Evolutionary conservation across 345 rosid species (phyloP).

Genomic region (Turnera subulata): DNA sequence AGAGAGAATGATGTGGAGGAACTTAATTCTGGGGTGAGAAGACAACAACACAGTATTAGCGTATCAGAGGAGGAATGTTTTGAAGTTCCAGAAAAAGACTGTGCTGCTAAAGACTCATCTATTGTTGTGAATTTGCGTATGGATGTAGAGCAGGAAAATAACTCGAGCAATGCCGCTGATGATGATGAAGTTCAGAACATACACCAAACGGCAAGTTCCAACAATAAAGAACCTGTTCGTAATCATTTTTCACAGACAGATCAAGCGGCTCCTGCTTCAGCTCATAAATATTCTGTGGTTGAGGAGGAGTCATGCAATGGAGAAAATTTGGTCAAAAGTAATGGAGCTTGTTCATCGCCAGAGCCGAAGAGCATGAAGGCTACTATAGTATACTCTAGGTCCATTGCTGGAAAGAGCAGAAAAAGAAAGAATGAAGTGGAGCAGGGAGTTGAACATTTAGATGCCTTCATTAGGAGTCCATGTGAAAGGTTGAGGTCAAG

Average conservation of each 20-base stretch:
- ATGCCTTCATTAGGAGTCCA: constrained; percentile 77
- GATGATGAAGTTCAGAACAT: constrained; percentile 27
- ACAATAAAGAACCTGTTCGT: constrained; percentile 27
- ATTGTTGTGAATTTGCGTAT: background rate
- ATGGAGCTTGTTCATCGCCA: constrained; percentile 25
- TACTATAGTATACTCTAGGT: constrained; percentile 12
- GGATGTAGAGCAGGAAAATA: constrained; percentile 2
- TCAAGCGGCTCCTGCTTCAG: constrained; percentile 13
- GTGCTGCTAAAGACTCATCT: constrained; percentile 20
- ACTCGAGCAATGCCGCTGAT: constrained; percentile 16
- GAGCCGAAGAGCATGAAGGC: constrained; percentile 22
- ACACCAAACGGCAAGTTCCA: constrained; percentile 11
- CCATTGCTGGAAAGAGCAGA: constrained; percentile 34
- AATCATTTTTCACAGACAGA: constrained; percentile 1
- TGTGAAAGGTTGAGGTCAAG: constrained; percentile 98
- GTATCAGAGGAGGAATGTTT: constrained; percentile 23
- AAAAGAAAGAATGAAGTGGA: constrained; percentile 55
- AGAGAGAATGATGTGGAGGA: constrained; percentile 6
- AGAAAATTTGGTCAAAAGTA: constrained; percentile 13
- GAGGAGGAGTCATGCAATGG: constrained; percentile 30
- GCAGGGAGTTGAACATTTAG: constrained; percentile 27
- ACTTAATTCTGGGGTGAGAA: constrained; percentile 5
- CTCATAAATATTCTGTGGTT: constrained; percentile 21
- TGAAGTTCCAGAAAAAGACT: constrained; percentile 22
- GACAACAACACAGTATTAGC: constrained; percentile 9